phyloP scores from a whole-genome alignment of 1,284 basidiomycete genomes.

The Rhodotorula sp. region DNA sequence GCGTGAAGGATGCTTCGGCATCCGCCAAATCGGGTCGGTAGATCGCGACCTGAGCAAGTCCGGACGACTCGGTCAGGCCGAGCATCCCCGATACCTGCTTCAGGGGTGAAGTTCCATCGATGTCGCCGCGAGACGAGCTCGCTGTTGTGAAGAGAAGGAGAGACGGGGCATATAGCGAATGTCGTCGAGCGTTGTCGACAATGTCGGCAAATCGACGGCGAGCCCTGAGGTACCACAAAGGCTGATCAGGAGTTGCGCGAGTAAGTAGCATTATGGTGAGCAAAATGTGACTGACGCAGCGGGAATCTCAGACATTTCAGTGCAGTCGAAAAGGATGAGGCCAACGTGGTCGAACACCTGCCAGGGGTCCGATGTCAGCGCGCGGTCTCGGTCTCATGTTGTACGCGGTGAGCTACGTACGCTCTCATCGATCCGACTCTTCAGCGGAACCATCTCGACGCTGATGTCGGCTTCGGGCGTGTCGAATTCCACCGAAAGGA shows the following conservation, averaged over 20 bases:
- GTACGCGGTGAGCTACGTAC: not conserved
- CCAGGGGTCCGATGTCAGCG: not conserved
- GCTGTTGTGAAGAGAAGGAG: not conserved
- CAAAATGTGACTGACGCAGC: too few relatives aligned
- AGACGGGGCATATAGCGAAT: too few relatives aligned
- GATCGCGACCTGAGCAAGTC: too few relatives aligned
- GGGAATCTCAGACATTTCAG: not conserved
- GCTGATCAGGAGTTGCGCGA: too few relatives aligned
- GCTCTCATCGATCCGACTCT: not conserved
- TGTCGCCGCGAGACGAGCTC: too few relatives aligned
- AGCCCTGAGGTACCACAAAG: not conserved
- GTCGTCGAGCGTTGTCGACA: not conserved
- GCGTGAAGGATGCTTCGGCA: too few relatives aligned
- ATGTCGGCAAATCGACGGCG: slow-evolving; percentile 2
- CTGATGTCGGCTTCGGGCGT: slow-evolving; percentile 10
- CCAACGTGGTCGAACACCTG: slow-evolving; percentile 3
- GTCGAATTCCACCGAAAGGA: not conserved
- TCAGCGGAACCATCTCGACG: slow-evolving; percentile 6
- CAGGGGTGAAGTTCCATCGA: too few relatives aligned
- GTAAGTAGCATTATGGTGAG: too few relatives aligned
- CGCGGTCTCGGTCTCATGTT: too few relatives aligned
- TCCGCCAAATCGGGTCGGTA: too few relatives aligned
- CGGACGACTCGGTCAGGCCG: too few relatives aligned
- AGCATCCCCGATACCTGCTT: too few relatives aligned
- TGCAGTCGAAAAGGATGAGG: slow-evolving; percentile 33